These are phyloP conservation scores for Canna indica DNA, from an alignment of 176 grass and related monocot genomes.

Conservation along the genomic window DNA sequence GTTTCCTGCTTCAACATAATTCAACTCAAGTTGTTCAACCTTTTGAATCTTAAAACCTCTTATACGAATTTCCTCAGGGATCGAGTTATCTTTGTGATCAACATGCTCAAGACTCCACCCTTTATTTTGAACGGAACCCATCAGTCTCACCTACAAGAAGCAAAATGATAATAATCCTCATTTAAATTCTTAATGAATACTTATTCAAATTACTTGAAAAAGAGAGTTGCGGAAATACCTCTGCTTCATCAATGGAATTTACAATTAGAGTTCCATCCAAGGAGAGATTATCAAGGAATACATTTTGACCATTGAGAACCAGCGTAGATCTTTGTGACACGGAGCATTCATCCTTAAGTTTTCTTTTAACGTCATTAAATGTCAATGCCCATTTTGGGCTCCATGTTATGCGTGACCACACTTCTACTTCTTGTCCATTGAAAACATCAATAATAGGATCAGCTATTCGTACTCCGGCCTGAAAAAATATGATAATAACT, in stretches of 20 bases:
- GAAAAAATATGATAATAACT: too few species aligned
- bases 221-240: conserved; percentile 37
- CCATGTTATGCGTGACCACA: conserved; percentile 87
- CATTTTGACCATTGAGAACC: conserved; percentile 47
- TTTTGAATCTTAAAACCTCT: conserved; percentile 80
- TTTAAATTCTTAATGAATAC: neutral
- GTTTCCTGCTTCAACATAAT: conserved; percentile 31
- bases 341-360: conserved; percentile 35
- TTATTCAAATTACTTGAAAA: neutral
- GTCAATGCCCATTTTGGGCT: conserved; percentile 65
- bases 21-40: conserved; percentile 58
- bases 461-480: conserved; percentile 64
- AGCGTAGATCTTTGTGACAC: conserved; percentile 56
- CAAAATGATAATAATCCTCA: neutral
- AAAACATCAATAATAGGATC: conserved; percentile 52
- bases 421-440: conserved; percentile 89
- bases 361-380: conserved; percentile 57
- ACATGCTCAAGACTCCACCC: conserved; percentile 51
- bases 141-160: conserved; percentile 49
- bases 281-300: conserved; percentile 40
- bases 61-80: conserved; percentile 66
- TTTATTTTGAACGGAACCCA: conserved; percentile 41
- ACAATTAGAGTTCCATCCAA: conserved; percentile 76
- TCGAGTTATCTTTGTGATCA: conserved; percentile 54
- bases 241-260: conserved; percentile 51